A percentile compares a stretch with the other conserved stretches of the same genome.
Evolutionary conservation across 345 rosid genomes (phyloP).

Genomic region (Hypericum perforatum): DNA sequence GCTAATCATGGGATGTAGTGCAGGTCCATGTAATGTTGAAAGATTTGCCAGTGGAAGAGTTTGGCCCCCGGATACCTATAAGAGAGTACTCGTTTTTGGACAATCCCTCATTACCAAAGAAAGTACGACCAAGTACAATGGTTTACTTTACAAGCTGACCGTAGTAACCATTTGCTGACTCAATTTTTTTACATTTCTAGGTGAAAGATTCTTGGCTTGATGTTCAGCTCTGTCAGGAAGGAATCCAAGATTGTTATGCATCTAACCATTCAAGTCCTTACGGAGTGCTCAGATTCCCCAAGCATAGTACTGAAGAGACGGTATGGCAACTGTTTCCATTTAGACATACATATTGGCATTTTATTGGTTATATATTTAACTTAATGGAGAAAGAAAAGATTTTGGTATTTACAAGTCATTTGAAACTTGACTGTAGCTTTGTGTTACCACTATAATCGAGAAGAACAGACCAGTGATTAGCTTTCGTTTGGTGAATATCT

Average conservation of each 20-base stretch:
- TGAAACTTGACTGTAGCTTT: too few relatives aligned
- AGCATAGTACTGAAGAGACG: conserved; percentile 67
- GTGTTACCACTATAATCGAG: too few relatives aligned
- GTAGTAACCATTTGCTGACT: too few relatives aligned
- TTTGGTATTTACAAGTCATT: too few relatives aligned
- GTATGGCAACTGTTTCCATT: conserved; percentile 26
- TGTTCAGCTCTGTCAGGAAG: conserved; percentile 81
- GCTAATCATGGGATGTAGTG: conserved; percentile 12
- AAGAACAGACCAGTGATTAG: too few relatives aligned
- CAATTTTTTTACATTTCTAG: conserved; percentile 28
- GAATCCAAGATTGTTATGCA: conserved; percentile 45
- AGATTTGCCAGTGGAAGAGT: conserved; percentile 62
- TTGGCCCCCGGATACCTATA: conserved; percentile 64
- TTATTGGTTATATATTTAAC: not conserved
- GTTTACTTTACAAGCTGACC: too few relatives aligned
- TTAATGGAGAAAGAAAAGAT: not conserved
- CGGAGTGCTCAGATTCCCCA: conserved; percentile 63
- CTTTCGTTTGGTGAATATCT: too few relatives aligned
- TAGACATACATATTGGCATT: conserved; percentile 4
- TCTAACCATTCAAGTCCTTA: conserved; percentile 37
- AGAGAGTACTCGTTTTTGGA: conserved; percentile 85
- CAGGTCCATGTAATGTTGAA: conserved; percentile 81
- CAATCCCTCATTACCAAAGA: conserved; percentile 69
- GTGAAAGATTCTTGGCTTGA: conserved; percentile 90
- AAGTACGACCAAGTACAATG: conserved; percentile 23